These are phyloP conservation scores for Penicillium atrosanguineum DNA, from an alignment of 495 filamentous ascomycete species.

Conservation along the genomic window DNA sequence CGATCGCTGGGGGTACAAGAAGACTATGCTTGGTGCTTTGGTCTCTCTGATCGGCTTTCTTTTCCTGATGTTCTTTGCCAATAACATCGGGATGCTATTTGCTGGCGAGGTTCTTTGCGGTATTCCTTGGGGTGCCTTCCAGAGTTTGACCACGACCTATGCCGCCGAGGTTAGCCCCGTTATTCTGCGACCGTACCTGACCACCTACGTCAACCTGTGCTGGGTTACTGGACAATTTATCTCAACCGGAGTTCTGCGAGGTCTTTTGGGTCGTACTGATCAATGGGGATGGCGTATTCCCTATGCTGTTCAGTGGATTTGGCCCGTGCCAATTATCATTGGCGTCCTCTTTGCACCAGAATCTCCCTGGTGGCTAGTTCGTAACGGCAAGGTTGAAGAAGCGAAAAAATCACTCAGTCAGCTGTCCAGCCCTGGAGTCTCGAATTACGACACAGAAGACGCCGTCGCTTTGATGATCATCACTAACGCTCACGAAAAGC, in stretches of 20 bases:
- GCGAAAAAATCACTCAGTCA: constrained; percentile 53
- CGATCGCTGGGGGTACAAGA: constrained; percentile 62
- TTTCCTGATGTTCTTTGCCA: constrained; percentile 67
- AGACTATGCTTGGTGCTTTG: constrained; percentile 59
- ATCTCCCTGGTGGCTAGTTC: constrained; percentile 72
- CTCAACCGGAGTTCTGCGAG: constrained; percentile 22
- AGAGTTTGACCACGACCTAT: constrained; percentile 68
- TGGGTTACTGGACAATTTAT: constrained; percentile 72
- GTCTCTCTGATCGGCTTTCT: constrained; percentile 56
- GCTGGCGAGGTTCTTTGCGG: constrained; percentile 68
- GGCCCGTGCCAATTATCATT: constrained; percentile 64
- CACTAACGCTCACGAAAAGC: constrained; percentile 62
- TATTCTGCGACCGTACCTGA: constrained; percentile 64
- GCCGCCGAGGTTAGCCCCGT: constrained; percentile 71
- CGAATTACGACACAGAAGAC: constrained; percentile 59
- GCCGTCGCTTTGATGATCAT: constrained; percentile 73
- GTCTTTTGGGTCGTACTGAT: constrained; percentile 28
- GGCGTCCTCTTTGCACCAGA: constrained; percentile 66
- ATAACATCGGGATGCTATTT: constrained; percentile 57
- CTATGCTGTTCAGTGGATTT: constrained; percentile 72
- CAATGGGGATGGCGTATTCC: constrained; percentile 61
- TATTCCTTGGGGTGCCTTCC: constrained; percentile 74
- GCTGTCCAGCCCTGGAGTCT: constrained; percentile 50
- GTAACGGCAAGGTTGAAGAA: constrained; percentile 56
- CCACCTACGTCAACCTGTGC: constrained; percentile 71